Evolutionary conservation across 768 basidiomycete species (phyloP).

Genomic region (Tricholoma terreum): DNA sequence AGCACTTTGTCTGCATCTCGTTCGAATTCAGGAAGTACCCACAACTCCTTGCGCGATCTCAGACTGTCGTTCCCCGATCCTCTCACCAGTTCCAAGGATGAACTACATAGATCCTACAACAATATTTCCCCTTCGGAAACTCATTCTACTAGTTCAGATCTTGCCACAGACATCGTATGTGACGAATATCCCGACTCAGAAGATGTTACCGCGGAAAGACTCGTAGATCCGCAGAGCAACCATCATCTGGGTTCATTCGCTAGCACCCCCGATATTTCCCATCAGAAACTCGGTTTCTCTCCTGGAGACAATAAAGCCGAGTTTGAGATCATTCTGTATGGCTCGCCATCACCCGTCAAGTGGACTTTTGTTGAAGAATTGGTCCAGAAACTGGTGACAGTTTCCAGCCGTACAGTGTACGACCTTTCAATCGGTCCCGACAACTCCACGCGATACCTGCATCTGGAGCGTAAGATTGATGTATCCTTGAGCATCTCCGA

Average conservation of each 20-base stretch:
- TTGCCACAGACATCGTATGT: slow-evolving; percentile 19
- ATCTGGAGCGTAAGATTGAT: slow-evolving; percentile 25
- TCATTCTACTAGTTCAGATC: slow-evolving; percentile 22
- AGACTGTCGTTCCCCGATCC: slow-evolving; percentile 84
- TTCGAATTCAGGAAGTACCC: slow-evolving; percentile 54
- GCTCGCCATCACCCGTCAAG: slow-evolving; percentile 53
- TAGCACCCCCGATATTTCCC: slow-evolving; percentile 35
- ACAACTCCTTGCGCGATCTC: slow-evolving; percentile 67
- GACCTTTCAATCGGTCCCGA: slow-evolving; percentile 22
- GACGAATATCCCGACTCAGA: slow-evolving; percentile 10
- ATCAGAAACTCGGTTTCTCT: slow-evolving; percentile 22
- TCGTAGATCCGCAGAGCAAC: slow-evolving; percentile 15
- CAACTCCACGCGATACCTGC: slow-evolving; percentile 25
- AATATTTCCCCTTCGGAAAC: slow-evolving; percentile 41
- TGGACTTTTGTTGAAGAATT: slow-evolving; percentile 60
- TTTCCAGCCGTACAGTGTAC: slow-evolving; percentile 32
- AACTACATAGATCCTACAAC: slow-evolving; percentile 58
- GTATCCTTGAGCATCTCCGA: slow-evolving; percentile 25
- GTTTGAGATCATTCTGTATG: slow-evolving; percentile 69
- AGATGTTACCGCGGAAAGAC: slow-evolving; percentile 3
- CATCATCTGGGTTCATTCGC: slow-evolving; percentile 34
- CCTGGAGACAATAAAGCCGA: slow-evolving; percentile 31
- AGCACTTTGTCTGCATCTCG: slow-evolving; percentile 77
- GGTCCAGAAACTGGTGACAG: slow-evolving; percentile 50
- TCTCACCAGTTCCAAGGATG: slow-evolving; percentile 66